Conservation (phyloP, 2,329 filamentous ascomycete species). For the Seiridium cupressi region DNA sequence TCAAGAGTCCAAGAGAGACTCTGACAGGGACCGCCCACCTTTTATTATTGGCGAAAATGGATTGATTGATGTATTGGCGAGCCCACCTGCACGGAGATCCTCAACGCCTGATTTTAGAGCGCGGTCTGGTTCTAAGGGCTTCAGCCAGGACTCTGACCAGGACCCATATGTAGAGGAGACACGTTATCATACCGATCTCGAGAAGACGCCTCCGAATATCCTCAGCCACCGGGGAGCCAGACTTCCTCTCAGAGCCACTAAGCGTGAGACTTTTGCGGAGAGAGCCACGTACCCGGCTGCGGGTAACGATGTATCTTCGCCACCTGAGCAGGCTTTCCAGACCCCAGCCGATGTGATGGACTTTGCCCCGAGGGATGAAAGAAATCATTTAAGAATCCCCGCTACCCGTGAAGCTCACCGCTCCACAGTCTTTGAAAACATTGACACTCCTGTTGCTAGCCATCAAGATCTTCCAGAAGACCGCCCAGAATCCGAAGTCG, state of each 20-base stretch:
- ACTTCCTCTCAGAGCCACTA: slow-evolving; percentile 8
- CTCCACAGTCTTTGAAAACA: slow-evolving; percentile 27
- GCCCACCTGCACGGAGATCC: slow-evolving; percentile 24
- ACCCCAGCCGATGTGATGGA: slow-evolving; percentile 18
- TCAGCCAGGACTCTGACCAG: slow-evolving; percentile 4
- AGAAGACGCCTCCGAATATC: slow-evolving; percentile 8
- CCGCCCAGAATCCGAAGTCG: slow-evolving; percentile 15
- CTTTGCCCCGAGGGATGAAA: slow-evolving; percentile 15
- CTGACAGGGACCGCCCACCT: slow-evolving; percentile 16
- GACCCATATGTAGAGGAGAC: slow-evolving; percentile 7
- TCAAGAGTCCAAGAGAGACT: slow-evolving; percentile 20
- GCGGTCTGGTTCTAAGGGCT: background rate
- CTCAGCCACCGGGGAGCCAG: slow-evolving; percentile 6
- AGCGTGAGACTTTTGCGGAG: slow-evolving; percentile 3
- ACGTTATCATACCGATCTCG: slow-evolving; percentile 5
- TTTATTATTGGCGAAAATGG: slow-evolving; percentile 27
- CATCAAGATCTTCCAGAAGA: slow-evolving; percentile 8
- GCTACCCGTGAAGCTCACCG: slow-evolving; percentile 18
- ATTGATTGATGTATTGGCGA: slow-evolving; percentile 22
- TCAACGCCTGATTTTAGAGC: slow-evolving; percentile 27
- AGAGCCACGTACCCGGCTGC: slow-evolving; percentile 6
- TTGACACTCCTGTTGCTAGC: slow-evolving; percentile 25
- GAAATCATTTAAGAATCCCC: slow-evolving; percentile 16
- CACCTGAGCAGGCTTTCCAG: slow-evolving; percentile 18
- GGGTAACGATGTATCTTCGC: slow-evolving; percentile 6